Evolutionary conservation across 2,329 filamentous ascomycete genomes (phyloP), one percentile per base, ranked within the genome.

Genomic region (Verticillium nonalfalfae): DNA sequence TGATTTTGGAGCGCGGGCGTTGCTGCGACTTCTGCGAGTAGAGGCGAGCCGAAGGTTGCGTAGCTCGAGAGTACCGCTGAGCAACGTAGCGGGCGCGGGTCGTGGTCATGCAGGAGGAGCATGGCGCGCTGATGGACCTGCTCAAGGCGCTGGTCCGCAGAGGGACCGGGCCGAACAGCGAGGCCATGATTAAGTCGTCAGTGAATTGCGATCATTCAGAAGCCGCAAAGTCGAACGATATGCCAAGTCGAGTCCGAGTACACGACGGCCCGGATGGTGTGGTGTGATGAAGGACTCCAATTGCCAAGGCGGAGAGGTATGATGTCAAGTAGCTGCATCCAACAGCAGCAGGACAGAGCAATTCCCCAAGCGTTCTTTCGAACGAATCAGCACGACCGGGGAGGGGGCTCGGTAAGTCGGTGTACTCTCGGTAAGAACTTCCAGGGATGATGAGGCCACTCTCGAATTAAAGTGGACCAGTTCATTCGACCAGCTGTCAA

Each of bases 1-100:
- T 86, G 64, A 95, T 82, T 74, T 81, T 85, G 65, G 78, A 80
- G 62, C 77, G 76, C 40, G 76, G 79, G 64, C 78, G 74, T 64
- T 77, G 77, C 60, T 78, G 77, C 52, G 79, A 75, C 62, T 74
- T 72, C 61, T 76, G 76, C 57, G 79, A 79, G 60, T 73, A 76
- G 57, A 68, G 65, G 36, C 72, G 74, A 31, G 72, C 68, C 65
- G 57, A 69, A 52, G 52, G 60, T 66, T 68, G 18, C 65, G 68
- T 58, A 66, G 57, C 14, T 58, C 67, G 54, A 63, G 56, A 18
- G 45, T 52, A 52, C 11, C 18, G 45, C 18, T 21, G 45, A 7
- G 18, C 45, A 52, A 31, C 13, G 45, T 21, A 52, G 10, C 18
- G 45, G 45, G 45, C 45, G 45, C 45, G 45, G 45, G 45, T 52